These are phyloP conservation scores for Arthrobotrys sinensis DNA, from an alignment of 2,329 filamentous ascomycete species.

Conservation along the genomic window DNA sequence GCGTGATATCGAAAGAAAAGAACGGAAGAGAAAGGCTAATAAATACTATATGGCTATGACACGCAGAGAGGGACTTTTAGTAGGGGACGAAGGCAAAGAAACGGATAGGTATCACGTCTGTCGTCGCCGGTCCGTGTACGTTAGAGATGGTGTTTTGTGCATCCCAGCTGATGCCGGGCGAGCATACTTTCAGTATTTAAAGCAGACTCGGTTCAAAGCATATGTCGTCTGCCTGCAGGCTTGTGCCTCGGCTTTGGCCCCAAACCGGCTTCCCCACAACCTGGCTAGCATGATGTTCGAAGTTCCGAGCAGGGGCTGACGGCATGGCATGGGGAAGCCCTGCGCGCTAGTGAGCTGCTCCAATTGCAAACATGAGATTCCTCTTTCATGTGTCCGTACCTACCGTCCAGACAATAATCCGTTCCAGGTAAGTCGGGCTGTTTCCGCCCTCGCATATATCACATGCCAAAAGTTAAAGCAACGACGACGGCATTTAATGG, in stretches of 20 bases:
- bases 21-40: neutral
- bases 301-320: conserved; percentile 2
- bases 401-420: neutral
- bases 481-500: too few species aligned
- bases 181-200: conserved; percentile 11
- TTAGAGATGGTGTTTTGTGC: conserved; percentile 1
- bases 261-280: conserved; percentile 27
- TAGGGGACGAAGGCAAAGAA: conserved; percentile 18
- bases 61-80: neutral
- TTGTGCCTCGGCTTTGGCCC: conserved; percentile 56
- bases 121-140: neutral
- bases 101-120: neutral
- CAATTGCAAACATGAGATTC: neutral
- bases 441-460: conserved; percentile 18
- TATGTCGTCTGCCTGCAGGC: conserved; percentile 28
- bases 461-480: conserved; percentile 32
- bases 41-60: neutral
- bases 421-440: conserved; percentile 12
- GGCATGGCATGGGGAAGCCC: neutral
- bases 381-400: conserved; percentile 27
- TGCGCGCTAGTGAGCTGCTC: too few species aligned
- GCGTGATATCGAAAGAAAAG: neutral
- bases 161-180: neutral
- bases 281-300: conserved; percentile 9
- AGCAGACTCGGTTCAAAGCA: conserved; percentile 30